Base-by-base conservation (phyloP, 306 rosid species). In the Carpinus fangiana region DNA sequence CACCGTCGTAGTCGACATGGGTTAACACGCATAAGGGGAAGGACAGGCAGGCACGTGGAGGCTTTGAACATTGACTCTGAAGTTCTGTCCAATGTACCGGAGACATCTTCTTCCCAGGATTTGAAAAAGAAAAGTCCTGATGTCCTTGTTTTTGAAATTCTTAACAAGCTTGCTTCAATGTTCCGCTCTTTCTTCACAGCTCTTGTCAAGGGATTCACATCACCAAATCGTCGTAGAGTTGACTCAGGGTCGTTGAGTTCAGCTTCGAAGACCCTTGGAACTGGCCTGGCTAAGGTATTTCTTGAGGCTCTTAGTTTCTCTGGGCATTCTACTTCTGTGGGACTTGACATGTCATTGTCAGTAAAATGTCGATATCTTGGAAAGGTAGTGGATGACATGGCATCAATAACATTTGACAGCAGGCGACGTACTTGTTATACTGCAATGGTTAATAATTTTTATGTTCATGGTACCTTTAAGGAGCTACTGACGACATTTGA, bases 301-400 rank as follows among this genome's bases (percentile, higher is more conserved):
- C 94, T 91, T 10, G 99, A 93, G 84, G 97, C 99, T 55, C 90
- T 95, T 71, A 89, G 84, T 86, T 95, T 93, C 86, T 84, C 94
- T 81, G 97, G 97, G 84, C 84, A 91, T 85, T 80, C 96, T 81
- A 81, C 90, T 72, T 79, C 86, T 76, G 80, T 88, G 70, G 93
- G 93, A 78, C 87, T 84, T 78, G 97, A 87, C 80, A 73, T 79
- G 52, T 78, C 92, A 34, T 85, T 93, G 71, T 93, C 99, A 57
- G 97, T 93, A 8, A 96, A 96, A 76, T 96, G 99, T 82, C 87
- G 96, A 82, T 96, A 93, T 83, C 93, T 96, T 83, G 99, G 99
- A 72, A 93, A 90, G 84, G 96, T 93, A 66, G 97, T 93, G 70
- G 94, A 93, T 80, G 98, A 93, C 86, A 96, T 96, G 92, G 85